These are phyloP conservation scores for Diplocarpon rosae DNA, from an alignment of 2,329 filamentous ascomycete species.

Conservation along the genomic window DNA sequence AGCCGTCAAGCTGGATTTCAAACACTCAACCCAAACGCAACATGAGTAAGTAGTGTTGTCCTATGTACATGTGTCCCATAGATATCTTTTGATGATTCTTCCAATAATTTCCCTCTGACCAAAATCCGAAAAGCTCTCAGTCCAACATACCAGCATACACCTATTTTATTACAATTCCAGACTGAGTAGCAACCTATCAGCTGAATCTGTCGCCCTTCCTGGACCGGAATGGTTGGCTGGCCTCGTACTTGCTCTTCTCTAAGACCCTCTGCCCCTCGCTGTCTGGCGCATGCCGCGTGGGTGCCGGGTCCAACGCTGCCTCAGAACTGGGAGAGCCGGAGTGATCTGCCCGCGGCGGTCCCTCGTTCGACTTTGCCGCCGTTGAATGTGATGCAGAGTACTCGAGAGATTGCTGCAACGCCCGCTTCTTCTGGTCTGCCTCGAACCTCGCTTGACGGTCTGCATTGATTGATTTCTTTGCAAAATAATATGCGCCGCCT, in stretches of 20 bases:
- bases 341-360: slow-evolving; percentile 46
- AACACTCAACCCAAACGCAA: not conserved
- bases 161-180: not conserved
- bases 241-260: slow-evolving; percentile 89
- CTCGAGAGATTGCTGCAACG: slow-evolving; percentile 44
- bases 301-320: slow-evolving; percentile 65
- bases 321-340: slow-evolving; percentile 59
- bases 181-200: slow-evolving; percentile 30
- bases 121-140: too few relatives aligned
- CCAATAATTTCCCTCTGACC: not conserved
- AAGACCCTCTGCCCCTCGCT: slow-evolving; percentile 53
- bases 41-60: slow-evolving; percentile 11
- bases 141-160: not conserved
- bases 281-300: slow-evolving; percentile 68
- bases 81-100: not conserved
- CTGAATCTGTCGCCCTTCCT: slow-evolving; percentile 78
- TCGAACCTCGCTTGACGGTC: slow-evolving; percentile 67
- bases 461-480: slow-evolving; percentile 87
- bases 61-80: slow-evolving; percentile 8
- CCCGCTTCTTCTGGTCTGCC: slow-evolving; percentile 48
- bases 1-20: not conserved
- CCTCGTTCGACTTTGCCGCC: slow-evolving; percentile 29
- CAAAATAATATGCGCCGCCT: slow-evolving; percentile 88
- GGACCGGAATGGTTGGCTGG: slow-evolving; percentile 60
- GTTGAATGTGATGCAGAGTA: slow-evolving; percentile 27